phyloP scores from a whole-genome alignment of 2,329 filamentous ascomycete species.

The Arthrobotrys iridis region DNA sequence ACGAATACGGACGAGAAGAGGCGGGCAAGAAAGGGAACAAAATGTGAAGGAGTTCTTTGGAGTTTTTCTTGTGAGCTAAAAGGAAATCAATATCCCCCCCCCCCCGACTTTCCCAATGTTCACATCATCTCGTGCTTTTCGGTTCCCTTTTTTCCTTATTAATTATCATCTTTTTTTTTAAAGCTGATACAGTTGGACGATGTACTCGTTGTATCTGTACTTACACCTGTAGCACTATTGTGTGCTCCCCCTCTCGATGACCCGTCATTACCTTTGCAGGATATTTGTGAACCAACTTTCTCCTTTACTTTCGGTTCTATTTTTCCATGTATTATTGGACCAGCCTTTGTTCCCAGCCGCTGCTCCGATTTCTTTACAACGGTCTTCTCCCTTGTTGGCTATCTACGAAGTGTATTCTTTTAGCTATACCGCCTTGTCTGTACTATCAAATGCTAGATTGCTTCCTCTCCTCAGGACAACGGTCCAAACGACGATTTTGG shows the following conservation, averaged over 20 bases:
- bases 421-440: conserved; percentile 36
- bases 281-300: conserved; percentile 12
- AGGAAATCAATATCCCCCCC: conserved; percentile 41
- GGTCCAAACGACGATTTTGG: conserved; percentile 18
- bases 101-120: conserved; percentile 38
- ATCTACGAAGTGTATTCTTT: conserved; percentile 24
- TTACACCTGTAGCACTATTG: not conserved
- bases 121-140: conserved; percentile 29
- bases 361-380: conserved; percentile 16
- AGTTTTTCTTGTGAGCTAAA: conserved; percentile 53
- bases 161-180: conserved; percentile 27
- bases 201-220: conserved; percentile 45
- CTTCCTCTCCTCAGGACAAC: conserved; percentile 8
- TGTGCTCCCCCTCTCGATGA: not conserved
- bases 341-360: conserved; percentile 21
- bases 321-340: conserved; percentile 36
- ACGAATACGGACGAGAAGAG: conserved; percentile 29
- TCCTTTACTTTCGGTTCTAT: conserved; percentile 1
- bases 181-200: conserved; percentile 31
- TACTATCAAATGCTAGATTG: conserved; percentile 50
- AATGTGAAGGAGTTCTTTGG: conserved; percentile 54
- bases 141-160: conserved; percentile 25
- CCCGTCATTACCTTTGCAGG: conserved; percentile 20
- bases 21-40: conserved; percentile 29
- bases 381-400: conserved; percentile 4